phyloP scores from a whole-genome alignment of 768 basidiomycete genomes.

The Coprinellus micaceus region DNA sequence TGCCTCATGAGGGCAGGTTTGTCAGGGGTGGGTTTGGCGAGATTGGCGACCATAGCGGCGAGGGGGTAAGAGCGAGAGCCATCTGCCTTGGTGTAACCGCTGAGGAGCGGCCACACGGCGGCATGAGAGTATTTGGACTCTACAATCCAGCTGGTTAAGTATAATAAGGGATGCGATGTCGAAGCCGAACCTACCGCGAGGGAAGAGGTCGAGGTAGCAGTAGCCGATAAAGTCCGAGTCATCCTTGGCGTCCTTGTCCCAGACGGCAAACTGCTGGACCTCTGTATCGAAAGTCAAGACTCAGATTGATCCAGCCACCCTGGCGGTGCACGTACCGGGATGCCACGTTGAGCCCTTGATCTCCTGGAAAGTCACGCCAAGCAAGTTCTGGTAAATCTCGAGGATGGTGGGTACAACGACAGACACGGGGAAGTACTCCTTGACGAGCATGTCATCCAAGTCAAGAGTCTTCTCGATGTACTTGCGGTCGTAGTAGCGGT shows the following conservation, averaged over 20 bases:
- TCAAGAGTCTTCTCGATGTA: slow-evolving; percentile 63
- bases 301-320: not conserved
- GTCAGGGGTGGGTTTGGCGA: slow-evolving; percentile 78
- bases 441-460: slow-evolving; percentile 75
- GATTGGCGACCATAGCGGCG: slow-evolving; percentile 85
- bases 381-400: slow-evolving; percentile 76
- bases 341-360: slow-evolving; percentile 73
- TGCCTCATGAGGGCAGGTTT: slow-evolving; percentile 85
- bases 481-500: slow-evolving; percentile 67
- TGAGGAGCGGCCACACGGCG: slow-evolving; percentile 74
- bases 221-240: slow-evolving; percentile 75
- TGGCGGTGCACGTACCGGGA: slow-evolving; percentile 46
- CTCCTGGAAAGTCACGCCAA: slow-evolving; percentile 71
- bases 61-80: slow-evolving; percentile 70
- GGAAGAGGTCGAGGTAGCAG: slow-evolving; percentile 86
- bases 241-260: slow-evolving; percentile 74
- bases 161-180: not conserved
- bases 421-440: slow-evolving; percentile 87
- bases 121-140: slow-evolving; percentile 83
- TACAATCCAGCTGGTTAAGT: slow-evolving; percentile 21
- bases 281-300: slow-evolving; percentile 37
- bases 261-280: slow-evolving; percentile 80
- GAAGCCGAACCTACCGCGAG: slow-evolving; percentile 49
- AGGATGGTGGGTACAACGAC: slow-evolving; percentile 81
- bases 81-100: slow-evolving; percentile 56